A percentile compares a stretch with the other conserved stretches of the same genome.
Conservation (phyloP, 176 grass and related monocot genomes). For the Carex pumila region DNA sequence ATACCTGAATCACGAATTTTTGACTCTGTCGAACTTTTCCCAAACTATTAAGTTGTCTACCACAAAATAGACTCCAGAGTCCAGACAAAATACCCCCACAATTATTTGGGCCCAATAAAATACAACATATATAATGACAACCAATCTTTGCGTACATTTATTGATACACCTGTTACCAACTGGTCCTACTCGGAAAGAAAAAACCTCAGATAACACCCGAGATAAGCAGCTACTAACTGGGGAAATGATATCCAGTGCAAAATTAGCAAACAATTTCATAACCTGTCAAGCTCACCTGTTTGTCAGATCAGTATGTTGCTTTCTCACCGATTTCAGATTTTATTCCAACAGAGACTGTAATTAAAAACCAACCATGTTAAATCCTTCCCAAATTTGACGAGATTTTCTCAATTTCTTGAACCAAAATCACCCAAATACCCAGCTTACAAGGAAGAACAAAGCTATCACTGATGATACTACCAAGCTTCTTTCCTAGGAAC, state of each 20-base stretch:
- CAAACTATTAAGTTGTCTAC: too few relatives aligned
- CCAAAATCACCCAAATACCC: background rate
- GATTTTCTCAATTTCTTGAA: background rate
- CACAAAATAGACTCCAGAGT: background rate
- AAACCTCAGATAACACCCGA: background rate
- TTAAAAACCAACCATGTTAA: background rate
- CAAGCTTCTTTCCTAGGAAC: too few relatives aligned
- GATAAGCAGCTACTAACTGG: constrained; percentile 13
- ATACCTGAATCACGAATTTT: too few relatives aligned
- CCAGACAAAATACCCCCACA: background rate
- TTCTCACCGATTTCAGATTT: background rate
- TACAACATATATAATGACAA: background rate
- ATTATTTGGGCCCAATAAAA: background rate
- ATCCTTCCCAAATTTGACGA: background rate
- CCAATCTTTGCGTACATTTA: background rate
- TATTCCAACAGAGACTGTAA: background rate
- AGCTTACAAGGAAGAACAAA: background rate
- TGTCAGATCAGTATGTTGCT: background rate
- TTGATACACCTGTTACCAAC: background rate
- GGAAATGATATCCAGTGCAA: background rate
- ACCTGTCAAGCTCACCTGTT: background rate
- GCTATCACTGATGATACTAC: background rate
- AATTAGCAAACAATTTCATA: background rate
- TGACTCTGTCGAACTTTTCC: too few relatives aligned
- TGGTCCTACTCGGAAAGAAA: background rate